Base-by-base conservation (phyloP, 805 yeast species). In the Yamadazyma scolyti region DNA sequence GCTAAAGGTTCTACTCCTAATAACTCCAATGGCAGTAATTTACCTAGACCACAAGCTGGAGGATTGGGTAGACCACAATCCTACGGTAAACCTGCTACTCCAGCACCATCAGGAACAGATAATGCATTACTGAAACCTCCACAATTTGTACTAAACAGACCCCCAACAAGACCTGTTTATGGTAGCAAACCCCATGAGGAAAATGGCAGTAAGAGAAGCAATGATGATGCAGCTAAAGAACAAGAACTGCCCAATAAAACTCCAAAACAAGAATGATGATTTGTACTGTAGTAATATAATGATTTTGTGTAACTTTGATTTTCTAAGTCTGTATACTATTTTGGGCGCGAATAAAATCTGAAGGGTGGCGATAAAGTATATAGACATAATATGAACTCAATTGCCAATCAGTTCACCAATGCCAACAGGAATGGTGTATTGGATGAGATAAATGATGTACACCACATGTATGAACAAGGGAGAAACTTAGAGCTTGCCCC, bases 401-500 rank as follows among this genome's bases (percentile, higher is more conserved):
- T 65, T 33, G 61, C 69, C 30, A 53, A 47, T 34, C 58, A 58
- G 42, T 65, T 45, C 47, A 52, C 66, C 7, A 54, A 58, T 34
- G 44, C 56, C 29, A 50, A 56, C 34, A 45, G 47, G 23, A 52
- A 48, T 36, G 39, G 41, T 18, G 49, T 53, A 23, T 46, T 47
- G 30, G 39, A 39, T 20, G 68, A 65, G 29, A 43, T 58, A 31
- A 45, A 50, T 27, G 44, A 48, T 16, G 58, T 58, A n/a, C 28
- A 24, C 25, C 16, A 14, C 7, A 15, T 13, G 20, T 5, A 27
- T 9, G 15, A 34, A 9, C 19, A 23, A 14, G 23, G 11, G 5
- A 42, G 36, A 8, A 48, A 47, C 23, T 47, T 65, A 36, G 55
- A 57, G 24, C 52, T 75, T 44, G 73, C 79, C 4, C 94, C 95